phyloP scores from a whole-genome alignment of 345 rosid genomes.

The Raphanus sativus region DNA sequence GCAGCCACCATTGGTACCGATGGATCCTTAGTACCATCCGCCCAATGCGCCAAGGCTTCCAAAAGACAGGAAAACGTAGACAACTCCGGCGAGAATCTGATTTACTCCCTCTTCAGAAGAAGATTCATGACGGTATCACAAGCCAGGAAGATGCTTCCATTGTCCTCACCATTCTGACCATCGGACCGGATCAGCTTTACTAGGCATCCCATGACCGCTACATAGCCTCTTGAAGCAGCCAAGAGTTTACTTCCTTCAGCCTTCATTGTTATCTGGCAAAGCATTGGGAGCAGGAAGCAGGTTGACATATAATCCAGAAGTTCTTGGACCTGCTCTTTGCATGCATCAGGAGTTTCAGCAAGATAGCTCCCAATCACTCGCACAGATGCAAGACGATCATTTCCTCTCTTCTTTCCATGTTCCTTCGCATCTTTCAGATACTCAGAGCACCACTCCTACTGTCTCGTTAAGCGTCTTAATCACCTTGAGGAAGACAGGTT shows the following conservation, averaged over 20 bases:
- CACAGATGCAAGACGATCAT: slow-evolving; percentile 90
- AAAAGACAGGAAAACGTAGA: slow-evolving; percentile 47
- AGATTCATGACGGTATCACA: slow-evolving; percentile 83
- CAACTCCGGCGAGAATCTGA: slow-evolving; percentile 45
- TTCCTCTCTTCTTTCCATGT: slow-evolving; percentile 70
- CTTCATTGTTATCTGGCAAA: slow-evolving; percentile 80
- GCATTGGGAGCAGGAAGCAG: slow-evolving; percentile 83
- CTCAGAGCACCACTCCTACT: slow-evolving; percentile 60
- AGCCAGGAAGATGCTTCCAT: slow-evolving; percentile 64
- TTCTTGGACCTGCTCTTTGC: slow-evolving; percentile 66
- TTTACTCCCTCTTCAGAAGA: slow-evolving; percentile 70
- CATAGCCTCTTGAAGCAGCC: slow-evolving; percentile 59
- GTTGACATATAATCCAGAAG: slow-evolving; percentile 66
- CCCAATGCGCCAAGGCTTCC: slow-evolving; percentile 65
- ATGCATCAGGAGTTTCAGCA: slow-evolving; percentile 81
- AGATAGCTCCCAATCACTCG: slow-evolving; percentile 86
- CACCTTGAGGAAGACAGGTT: slow-evolving; percentile 50
- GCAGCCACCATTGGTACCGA: slow-evolving; percentile 71
- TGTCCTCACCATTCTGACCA: slow-evolving; percentile 43
- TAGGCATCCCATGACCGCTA: slow-evolving; percentile 68
- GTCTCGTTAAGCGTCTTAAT: slow-evolving; percentile 72
- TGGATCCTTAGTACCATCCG: slow-evolving; percentile 52
- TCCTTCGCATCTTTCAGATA: slow-evolving; percentile 89
- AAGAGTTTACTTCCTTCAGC: slow-evolving; percentile 65
- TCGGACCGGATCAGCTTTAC: slow-evolving; percentile 49